Base-by-base conservation (phyloP, 116 monocot species). In the Trichopus zeylanicus region DNA sequence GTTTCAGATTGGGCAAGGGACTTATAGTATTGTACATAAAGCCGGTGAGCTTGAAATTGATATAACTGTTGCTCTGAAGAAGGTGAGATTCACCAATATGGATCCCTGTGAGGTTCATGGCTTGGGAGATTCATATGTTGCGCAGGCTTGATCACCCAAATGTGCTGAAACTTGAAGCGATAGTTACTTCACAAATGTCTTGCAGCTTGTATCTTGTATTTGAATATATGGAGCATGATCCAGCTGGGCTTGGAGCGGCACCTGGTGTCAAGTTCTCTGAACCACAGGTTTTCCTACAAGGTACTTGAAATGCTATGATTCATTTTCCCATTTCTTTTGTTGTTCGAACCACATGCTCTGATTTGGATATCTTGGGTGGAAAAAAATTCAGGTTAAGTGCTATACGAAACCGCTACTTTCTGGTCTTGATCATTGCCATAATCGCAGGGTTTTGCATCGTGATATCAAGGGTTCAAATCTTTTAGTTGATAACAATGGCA, bases 381-480 rank as follows among this genome's bases (percentile, higher is more conserved):
- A n/a, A n/a, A n/a, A n/a, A 58, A 64, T 62, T 38, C 73, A 78
- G 75, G 64, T 75, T 6, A 80, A 80, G 51, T 80, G 80, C 29
- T 71, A 34, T 60, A 75, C 75, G 75, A 31, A 48, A 38, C 75
- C 71, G 55, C 46, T 80, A 35, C 48, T 80, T 22, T 13, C 16
- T 25, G 75, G 80, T 0, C 80, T 80, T 56, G 59, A 67, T 5
- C 80, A 80, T 74, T 80, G 80, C 38, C 80, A 80, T 52, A 67
- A 25, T 37, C 63, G 35, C 29, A 64, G 71, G 3, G 55, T 80
- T 62, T 34, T 80, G 38, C 80, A 80, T 56, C 56, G 75, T 19
- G 86, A 86, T 53, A 72, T 86, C 19, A 86, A 86, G 62, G 86
- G 86, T 18, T 74, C 86, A 26, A 86, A 86, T 52, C 81, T 86